Evolutionary conservation across 768 basidiomycete species (phyloP).

Genomic region (Boletus vinaceobasis): DNA sequence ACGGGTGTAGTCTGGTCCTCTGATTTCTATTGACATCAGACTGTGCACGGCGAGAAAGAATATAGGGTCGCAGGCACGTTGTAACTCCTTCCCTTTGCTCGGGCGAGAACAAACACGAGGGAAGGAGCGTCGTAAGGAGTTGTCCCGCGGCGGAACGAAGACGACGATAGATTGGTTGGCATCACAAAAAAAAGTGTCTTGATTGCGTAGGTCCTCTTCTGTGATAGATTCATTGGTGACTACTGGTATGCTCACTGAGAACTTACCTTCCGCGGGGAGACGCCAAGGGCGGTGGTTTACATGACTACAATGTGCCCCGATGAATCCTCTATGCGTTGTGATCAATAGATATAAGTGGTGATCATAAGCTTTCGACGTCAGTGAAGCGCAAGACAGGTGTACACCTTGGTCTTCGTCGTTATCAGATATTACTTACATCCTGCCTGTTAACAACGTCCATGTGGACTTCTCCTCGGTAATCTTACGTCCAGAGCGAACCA

Average conservation of each 20-base stretch:
- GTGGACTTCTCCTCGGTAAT: neutral
- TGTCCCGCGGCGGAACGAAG: neutral
- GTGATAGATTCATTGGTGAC: constrained; percentile 1
- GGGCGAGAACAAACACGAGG: neutral
- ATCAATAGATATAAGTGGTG: constrained; percentile 35
- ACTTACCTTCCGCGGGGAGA: constrained; percentile 59
- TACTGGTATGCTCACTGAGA: constrained; percentile 8
- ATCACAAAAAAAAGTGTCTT: neutral
- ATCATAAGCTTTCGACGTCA: neutral
- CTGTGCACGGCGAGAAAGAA: neutral
- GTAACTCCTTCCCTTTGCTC: neutral
- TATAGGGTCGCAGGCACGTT: too few relatives aligned
- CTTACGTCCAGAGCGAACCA: constrained; percentile 49
- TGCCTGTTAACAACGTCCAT: constrained; percentile 39
- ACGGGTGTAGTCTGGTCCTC: neutral
- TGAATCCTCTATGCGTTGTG: constrained; percentile 58
- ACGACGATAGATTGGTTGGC: neutral
- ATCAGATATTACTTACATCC: constrained; percentile 50
- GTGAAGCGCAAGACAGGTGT: constrained; percentile 15
- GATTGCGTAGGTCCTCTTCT: neutral
- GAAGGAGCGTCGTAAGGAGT: neutral
- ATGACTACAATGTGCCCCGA: constrained; percentile 47
- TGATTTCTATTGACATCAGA: neutral
- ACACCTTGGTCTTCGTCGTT: constrained; percentile 40
- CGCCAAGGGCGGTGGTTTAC: constrained; percentile 40